Evolutionary conservation across 2,329 filamentous ascomycete species (phyloP).

Genomic region (Fusarium succisae): DNA sequence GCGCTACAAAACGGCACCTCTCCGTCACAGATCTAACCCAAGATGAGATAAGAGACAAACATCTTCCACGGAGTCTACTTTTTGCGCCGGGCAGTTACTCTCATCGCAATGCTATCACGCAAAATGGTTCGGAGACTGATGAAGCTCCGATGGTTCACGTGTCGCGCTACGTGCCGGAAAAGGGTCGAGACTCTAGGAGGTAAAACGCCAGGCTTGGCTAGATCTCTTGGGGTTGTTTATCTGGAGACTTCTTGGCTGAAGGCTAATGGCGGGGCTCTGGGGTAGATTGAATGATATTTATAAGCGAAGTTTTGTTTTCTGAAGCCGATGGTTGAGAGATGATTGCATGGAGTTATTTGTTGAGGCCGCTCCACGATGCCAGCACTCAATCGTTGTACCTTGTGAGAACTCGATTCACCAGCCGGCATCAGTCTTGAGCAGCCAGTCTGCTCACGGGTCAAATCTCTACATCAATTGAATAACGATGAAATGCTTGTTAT

Average conservation of each 20-base stretch:
- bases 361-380: neutral
- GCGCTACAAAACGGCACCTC: neutral
- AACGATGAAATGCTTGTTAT: neutral
- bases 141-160: constrained; percentile 20
- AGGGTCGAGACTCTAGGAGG: neutral
- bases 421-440: neutral
- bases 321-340: neutral
- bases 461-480: accelerated
- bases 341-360: neutral
- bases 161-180: neutral
- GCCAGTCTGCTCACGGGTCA: no score
- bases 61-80: constrained; percentile 21
- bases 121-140: constrained; percentile 14
- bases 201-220: neutral
- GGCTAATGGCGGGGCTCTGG: neutral
- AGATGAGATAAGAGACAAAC: neutral
- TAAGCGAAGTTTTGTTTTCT: neutral
- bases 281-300: neutral
- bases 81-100: neutral
- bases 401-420: neutral
- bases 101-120: neutral
- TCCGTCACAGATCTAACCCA: neutral
- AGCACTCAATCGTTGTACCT: neutral
- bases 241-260: neutral
- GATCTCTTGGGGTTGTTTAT: neutral